Conservation (phyloP, 805 yeast genomes). For the Starmerella stigmatis region DNA sequence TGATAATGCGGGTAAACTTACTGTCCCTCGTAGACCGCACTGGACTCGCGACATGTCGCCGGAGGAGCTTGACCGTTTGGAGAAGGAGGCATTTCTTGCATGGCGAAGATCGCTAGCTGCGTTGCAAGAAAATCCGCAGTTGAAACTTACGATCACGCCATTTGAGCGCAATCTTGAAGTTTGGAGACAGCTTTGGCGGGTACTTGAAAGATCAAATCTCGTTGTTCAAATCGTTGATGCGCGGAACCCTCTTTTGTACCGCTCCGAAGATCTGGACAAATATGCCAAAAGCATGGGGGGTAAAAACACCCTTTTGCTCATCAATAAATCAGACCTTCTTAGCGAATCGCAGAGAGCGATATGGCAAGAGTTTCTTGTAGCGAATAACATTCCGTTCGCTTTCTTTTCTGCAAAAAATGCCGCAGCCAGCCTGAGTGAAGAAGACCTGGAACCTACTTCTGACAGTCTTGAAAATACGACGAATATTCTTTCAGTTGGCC, state of each 20-base stretch:
- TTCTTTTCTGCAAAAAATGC: conserved; percentile 90
- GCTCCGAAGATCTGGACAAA: conserved; percentile 76
- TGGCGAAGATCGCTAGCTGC: conserved; percentile 90
- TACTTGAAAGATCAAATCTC: conserved; percentile 85
- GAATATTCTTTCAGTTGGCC: conserved; percentile 67
- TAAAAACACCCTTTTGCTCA: conserved; percentile 71
- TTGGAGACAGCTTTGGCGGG: conserved; percentile 98
- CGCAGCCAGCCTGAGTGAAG: conserved; percentile 40
- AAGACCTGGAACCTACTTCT: conserved; percentile 24
- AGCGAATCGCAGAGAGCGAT: conserved; percentile 61
- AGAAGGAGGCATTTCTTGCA: conserved; percentile 78
- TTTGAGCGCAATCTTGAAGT: conserved; percentile 95
- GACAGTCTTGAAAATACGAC: conserved; percentile 35
- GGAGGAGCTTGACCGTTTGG: conserved; percentile 70
- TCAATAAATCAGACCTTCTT: conserved; percentile 87
- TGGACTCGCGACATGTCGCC: conserved; percentile 71
- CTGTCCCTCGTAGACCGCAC: conserved; percentile 84
- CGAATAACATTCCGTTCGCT: conserved; percentile 64
- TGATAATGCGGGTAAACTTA: conserved; percentile 45
- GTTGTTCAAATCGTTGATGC: conserved; percentile 97
- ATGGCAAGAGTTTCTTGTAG: conserved; percentile 79
- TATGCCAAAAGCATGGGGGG: conserved; percentile 66
- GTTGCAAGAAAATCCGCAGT: conserved; percentile 72
- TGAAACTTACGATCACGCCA: conserved; percentile 65
- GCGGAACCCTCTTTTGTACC: conserved; percentile 79